Conservation (phyloP, 192 early-diverging fungal species). For the Coemansia sp. region DNA sequence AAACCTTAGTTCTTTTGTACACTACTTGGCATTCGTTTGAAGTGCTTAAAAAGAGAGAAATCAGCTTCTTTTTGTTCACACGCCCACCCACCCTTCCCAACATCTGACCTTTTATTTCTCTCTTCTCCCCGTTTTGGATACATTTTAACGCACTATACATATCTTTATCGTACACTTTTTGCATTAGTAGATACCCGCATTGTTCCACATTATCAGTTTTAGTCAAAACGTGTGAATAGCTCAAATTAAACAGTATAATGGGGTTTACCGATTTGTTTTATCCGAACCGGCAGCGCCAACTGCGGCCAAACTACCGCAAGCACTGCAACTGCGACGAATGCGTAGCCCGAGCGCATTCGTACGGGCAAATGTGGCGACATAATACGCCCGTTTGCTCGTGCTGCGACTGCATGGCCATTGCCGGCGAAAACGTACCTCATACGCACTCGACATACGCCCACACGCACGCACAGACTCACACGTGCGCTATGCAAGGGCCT, state of each 20-base stretch:
- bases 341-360: constrained; percentile 14
- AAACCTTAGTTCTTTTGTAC: too few relatives aligned
- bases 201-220: too few relatives aligned
- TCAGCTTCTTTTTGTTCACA: too few relatives aligned
- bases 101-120: too few relatives aligned
- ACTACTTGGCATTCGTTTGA: too few relatives aligned
- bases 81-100: too few relatives aligned
- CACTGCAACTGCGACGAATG: constrained; percentile 46
- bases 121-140: too few relatives aligned
- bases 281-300: constrained; percentile 31
- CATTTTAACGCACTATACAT: too few relatives aligned
- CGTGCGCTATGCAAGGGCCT: constrained; percentile 33
- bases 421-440: constrained; percentile 40
- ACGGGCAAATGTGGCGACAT: constrained; percentile 44
- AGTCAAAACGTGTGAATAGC: too few relatives aligned
- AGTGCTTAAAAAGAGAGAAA: too few relatives aligned
- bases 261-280: constrained; percentile 38
- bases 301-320: constrained; percentile 35
- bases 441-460: constrained; percentile 36
- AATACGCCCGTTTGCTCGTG: constrained; percentile 46
- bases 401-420: constrained; percentile 52
- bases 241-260: constrained; percentile 10
- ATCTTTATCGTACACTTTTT: too few relatives aligned
- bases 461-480: constrained; percentile 30
- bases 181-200: too few relatives aligned